These are phyloP conservation scores for Pseudopediastrum boryanum DNA, from an alignment of 139 green algal genomes.

Conservation along the genomic window DNA sequence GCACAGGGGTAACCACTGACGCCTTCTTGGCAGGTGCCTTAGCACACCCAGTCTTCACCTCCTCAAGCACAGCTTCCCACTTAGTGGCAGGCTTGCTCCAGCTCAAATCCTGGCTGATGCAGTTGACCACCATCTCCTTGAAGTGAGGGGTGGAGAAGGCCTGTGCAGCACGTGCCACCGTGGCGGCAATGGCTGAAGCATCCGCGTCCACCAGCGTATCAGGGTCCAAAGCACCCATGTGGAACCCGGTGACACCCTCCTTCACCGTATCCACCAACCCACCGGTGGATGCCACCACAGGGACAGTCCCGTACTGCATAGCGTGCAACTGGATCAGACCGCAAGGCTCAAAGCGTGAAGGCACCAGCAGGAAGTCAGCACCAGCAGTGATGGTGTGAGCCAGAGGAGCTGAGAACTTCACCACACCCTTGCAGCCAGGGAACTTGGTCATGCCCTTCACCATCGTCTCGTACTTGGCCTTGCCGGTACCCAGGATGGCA, in stretches of 20 bases:
- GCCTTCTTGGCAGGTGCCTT: slow-evolving; percentile 37
- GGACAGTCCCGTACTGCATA: slow-evolving; percentile 91
- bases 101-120: slow-evolving; percentile 92
- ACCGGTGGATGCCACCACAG: slow-evolving; percentile 94
- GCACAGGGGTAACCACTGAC: slow-evolving; percentile 28
- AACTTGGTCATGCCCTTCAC: slow-evolving; percentile 68
- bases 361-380: slow-evolving; percentile 98
- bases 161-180: slow-evolving; percentile 57
- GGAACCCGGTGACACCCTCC: slow-evolving; percentile 98
- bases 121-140: slow-evolving; percentile 83
- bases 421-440: slow-evolving; percentile 80
- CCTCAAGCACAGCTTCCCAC: slow-evolving; percentile 89
- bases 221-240: slow-evolving; percentile 87
- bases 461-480: slow-evolving; percentile 88
- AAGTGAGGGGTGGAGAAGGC: slow-evolving; percentile 82
- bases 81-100: slow-evolving; percentile 92
- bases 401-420: slow-evolving; percentile 91
- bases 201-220: slow-evolving; percentile 82
- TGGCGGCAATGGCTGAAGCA: slow-evolving; percentile 76
- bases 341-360: slow-evolving; percentile 98
- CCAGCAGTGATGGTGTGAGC: slow-evolving; percentile 96
- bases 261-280: slow-evolving; percentile 98
- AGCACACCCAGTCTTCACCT: slow-evolving; percentile 21
- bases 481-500: slow-evolving; percentile 95
- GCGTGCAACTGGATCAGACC: slow-evolving; percentile 82